Percentiles rank a stretch among this genome's conserved stretches.
Evolutionary conservation across 2,329 filamentous ascomycete species (phyloP).

Genomic region (Cryphonectria naterciae): DNA sequence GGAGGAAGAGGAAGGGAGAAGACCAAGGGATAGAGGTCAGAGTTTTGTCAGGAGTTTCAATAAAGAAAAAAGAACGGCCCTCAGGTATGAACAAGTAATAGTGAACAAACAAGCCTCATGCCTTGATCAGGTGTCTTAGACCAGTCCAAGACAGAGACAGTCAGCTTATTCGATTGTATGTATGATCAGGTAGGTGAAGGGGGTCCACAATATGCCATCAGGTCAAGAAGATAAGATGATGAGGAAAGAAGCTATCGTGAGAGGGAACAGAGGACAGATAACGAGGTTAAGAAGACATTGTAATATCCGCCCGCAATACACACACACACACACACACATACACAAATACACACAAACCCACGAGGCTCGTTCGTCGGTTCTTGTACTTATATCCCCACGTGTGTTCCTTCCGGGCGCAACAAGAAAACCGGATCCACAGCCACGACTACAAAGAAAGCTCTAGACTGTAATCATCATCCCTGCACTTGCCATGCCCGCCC

Average conservation of each 20-base stretch:
- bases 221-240: background rate
- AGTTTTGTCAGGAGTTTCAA: background rate
- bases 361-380: background rate
- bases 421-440: conserved; percentile 9
- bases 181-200: background rate
- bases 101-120: background rate
- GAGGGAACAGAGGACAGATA: conserved; percentile 9
- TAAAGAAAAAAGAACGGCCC: background rate
- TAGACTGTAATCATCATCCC: conserved; percentile 10
- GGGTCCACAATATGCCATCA: conserved; percentile 10
- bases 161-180: conserved; percentile 11
- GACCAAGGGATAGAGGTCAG: background rate
- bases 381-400: conserved; percentile 7
- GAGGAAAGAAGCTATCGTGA: conserved; percentile 7
- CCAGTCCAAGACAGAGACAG: conserved; percentile 20
- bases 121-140: conserved; percentile 6
- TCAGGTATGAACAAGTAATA: background rate
- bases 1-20: background rate
- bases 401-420: conserved; percentile 9
- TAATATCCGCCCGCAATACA: background rate
- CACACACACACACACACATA: background rate
- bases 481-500: background rate
- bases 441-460: conserved; percentile 8
- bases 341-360: background rate
- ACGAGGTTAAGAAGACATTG: background rate